Evolutionary conservation across 2,329 filamentous ascomycete genomes (phyloP).

Genomic region (Penicillium oxalicum): DNA sequence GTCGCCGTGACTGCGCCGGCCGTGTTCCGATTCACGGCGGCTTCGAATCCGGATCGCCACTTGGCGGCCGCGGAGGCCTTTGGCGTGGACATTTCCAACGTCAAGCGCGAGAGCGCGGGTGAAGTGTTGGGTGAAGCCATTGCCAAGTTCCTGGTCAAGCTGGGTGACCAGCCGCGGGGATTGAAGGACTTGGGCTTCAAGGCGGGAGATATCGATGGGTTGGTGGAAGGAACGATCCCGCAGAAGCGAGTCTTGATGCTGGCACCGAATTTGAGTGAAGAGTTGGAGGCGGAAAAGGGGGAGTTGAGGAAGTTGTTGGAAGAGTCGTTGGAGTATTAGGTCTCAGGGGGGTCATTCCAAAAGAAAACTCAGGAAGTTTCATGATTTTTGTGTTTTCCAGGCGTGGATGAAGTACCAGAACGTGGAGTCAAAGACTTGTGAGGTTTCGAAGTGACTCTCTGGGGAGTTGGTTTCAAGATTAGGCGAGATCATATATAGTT

Average conservation of each 20-base stretch:
- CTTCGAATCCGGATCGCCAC: conserved; percentile 89
- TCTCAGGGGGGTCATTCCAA: too few species aligned
- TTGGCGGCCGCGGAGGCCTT: conserved; percentile 83
- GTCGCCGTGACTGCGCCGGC: conserved; percentile 90
- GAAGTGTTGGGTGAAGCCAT: conserved; percentile 82
- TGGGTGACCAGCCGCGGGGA: conserved; percentile 88
- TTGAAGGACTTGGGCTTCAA: conserved; percentile 78
- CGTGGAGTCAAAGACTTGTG: too few species aligned
- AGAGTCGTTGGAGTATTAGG: conserved; percentile 50
- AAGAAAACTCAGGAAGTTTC: too few species aligned
- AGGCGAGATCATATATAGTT: too few species aligned
- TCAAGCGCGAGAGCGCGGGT: conserved; percentile 83
- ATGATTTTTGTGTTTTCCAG: neutral
- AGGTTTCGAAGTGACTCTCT: too few species aligned
- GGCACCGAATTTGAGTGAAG: conserved; percentile 70
- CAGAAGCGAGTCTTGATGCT: conserved; percentile 87
- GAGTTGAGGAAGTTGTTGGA: conserved; percentile 67
- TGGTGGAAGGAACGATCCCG: conserved; percentile 92
- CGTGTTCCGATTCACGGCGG: conserved; percentile 86
- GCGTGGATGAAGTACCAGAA: neutral
- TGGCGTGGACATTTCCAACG: conserved; percentile 79
- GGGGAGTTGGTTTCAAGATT: too few species aligned
- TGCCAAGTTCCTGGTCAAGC: conserved; percentile 67
- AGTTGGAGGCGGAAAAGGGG: conserved; percentile 64
- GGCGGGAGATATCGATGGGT: conserved; percentile 64